Base-by-base conservation (phyloP, 164 flowering plant genomes). In the Sedum album region DNA sequence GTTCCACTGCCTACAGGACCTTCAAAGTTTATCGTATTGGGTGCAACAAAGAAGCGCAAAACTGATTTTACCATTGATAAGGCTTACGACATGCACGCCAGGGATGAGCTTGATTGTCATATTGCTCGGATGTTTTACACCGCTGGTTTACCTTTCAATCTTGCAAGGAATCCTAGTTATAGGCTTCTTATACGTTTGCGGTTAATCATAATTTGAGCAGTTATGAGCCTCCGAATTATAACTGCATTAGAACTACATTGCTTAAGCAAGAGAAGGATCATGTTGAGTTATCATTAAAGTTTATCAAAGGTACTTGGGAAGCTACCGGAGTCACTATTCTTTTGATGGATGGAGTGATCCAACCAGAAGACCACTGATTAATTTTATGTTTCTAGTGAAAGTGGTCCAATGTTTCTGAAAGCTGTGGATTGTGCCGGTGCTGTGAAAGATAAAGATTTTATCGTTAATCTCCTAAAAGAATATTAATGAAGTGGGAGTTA, bases 331-430 rank as follows among this genome's bases (percentile, higher is more conserved):
- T 57, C 31, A 57, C 62, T 57, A 10, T 23, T 8, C 26, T 10
- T 57, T n/a, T 15, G 21, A 57, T 57, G 62, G 26, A 1, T 57
- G 62, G 62, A 53, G 60, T 53, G 60, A 53, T n/a, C n/a, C 62
- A 57, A 8, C 26, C 3, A 57, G 21, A n/a, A 57, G 21, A n/a
- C 62, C 62, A 20, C n/a, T 28, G n/a, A 57, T 57, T 20, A 57
- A 57, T 28, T 8, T 57, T 28, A 57, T 57, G 62, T 57, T 23
- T 23, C 21, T 57, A 13, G 26, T 57, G 62, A 57, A 57, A 57
- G 26, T n/a, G 62, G 62, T 14, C 62, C 26, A 4, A 23, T 57
- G 26, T 57, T 57, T 26, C 5, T 57, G 4, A 57, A 57, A 28
- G 62, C 26, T 57, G 62, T 57, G 10, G 62, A 57, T 57, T 57